Evolutionary conservation across 768 basidiomycete genomes (phyloP).

Genomic region (Xanthoconium purpureum): DNA sequence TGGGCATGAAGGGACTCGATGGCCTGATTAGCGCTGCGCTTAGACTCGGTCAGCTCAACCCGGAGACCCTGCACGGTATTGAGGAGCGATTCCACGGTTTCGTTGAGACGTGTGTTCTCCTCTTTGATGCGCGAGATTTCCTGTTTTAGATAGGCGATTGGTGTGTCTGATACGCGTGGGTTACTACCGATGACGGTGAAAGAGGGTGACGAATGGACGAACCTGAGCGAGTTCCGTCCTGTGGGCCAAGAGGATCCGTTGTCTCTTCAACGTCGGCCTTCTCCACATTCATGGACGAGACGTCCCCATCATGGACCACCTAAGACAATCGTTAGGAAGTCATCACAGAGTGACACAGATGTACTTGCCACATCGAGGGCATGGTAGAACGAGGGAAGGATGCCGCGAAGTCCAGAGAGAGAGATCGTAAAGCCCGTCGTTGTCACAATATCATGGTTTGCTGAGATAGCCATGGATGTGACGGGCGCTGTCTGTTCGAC

Average conservation of each 20-base stretch:
- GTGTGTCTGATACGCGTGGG: background rate
- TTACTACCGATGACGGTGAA: background rate
- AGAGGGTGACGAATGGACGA: background rate
- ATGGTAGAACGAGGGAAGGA: background rate
- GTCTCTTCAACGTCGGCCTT: background rate
- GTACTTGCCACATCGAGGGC: background rate
- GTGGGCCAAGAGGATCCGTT: background rate
- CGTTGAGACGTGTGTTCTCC: background rate
- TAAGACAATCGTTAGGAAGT: background rate
- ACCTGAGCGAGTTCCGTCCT: background rate
- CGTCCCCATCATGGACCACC: background rate
- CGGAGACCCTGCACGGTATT: background rate
- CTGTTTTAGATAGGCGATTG: background rate
- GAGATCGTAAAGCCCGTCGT: background rate
- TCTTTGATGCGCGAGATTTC: background rate
- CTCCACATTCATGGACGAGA: background rate
- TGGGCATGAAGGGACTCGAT: background rate
- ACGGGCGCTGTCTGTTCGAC: background rate
- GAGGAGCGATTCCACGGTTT: background rate
- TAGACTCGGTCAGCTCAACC: background rate
- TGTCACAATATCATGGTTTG: background rate
- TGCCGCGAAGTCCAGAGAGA: background rate
- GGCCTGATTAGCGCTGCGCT: background rate
- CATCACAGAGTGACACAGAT: background rate
- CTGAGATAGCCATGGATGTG: background rate